phyloP scores from a whole-genome alignment of 2,329 filamentous ascomycete species.

The Rasamsonia emersonii region DNA sequence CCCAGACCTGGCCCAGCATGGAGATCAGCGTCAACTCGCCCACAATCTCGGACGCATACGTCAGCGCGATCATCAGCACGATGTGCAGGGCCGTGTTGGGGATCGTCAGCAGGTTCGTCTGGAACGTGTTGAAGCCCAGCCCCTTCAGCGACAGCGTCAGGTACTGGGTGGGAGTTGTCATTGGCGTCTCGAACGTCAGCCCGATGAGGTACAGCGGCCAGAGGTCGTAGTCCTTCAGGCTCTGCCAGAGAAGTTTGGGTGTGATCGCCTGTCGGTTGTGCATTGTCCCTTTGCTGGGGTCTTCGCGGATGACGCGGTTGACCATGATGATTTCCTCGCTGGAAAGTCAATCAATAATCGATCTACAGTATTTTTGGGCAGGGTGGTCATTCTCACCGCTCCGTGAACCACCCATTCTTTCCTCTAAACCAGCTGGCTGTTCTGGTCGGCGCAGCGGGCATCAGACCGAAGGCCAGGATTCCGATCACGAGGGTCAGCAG shows the following conservation, averaged over 20 bases:
- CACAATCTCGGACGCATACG: constrained; percentile 25
- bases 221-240: constrained; percentile 48
- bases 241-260: constrained; percentile 40
- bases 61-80: constrained; percentile 28
- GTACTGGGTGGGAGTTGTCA: too few species aligned
- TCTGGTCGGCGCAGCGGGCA: constrained; percentile 56
- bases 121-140: constrained; percentile 22
- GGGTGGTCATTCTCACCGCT: constrained; percentile 37
- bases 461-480: constrained; percentile 49
- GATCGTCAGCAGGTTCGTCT: constrained; percentile 23
- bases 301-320: constrained; percentile 51
- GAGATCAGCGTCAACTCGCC: constrained; percentile 44
- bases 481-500: constrained; percentile 47
- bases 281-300: constrained; percentile 52
- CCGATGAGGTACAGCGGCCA: constrained; percentile 48
- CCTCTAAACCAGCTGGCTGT: constrained; percentile 55
- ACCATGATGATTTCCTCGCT: constrained; percentile 62
- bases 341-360: constrained; percentile 23
- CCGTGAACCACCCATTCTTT: constrained; percentile 57
- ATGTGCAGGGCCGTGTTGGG: constrained; percentile 36
- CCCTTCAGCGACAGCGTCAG: constrained; percentile 45
- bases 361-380: constrained; percentile 25
- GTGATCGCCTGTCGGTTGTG: constrained; percentile 50
- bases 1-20: constrained; percentile 45
- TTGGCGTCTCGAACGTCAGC: too few species aligned